These are phyloP conservation scores for Fusarium verticillioides DNA, from an alignment of 2,329 filamentous ascomycete genomes.

Conservation along the genomic window DNA sequence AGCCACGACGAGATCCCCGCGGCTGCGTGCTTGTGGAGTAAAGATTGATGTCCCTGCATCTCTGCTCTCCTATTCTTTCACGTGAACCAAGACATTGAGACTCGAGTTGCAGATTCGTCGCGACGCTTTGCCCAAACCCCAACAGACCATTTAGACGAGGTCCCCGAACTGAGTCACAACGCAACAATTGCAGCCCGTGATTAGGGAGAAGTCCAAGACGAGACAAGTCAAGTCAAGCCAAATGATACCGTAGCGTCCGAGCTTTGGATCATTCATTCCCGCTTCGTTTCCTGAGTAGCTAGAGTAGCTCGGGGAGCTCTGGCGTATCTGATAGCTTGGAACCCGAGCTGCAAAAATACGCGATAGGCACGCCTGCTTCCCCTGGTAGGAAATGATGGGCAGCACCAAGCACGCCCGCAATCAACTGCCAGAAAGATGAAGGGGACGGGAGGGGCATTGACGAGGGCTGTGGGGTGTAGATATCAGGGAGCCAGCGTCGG, in stretches of 20 bases:
- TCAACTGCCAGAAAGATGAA: conserved; percentile 30
- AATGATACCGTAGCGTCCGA: conserved; percentile 1
- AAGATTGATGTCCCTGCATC: conserved; percentile 4
- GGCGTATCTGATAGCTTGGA: conserved; percentile 14
- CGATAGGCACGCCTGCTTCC: conserved; percentile 12
- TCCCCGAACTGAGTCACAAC: neutral
- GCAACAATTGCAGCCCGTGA: neutral
- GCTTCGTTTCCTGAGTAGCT: conserved; percentile 20
- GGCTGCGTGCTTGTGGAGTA: conserved; percentile 20
- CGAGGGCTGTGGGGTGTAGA: conserved; percentile 22
- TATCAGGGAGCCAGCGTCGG: neutral
- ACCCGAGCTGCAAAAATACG: neutral
- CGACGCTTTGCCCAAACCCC: neutral
- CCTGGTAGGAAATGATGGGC: conserved; percentile 20
- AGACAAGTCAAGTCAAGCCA: neutral
- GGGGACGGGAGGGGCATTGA: conserved; percentile 30
- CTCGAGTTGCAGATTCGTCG: neutral
- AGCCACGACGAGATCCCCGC: conserved; percentile 15
- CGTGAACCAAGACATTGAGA: conserved; percentile 24
- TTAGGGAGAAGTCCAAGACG: neutral
- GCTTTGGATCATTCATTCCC: conserved; percentile 22
- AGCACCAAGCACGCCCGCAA: conserved; percentile 15
- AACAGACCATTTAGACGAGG: conserved; percentile 5
- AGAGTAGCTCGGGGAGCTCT: conserved; percentile 7
- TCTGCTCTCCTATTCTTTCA: conserved; percentile 20